Percentiles rank a stretch among this genome's conserved stretches.
Evolutionary conservation across 805 yeast species (phyloP).

Genomic region (Candida maesae): DNA sequence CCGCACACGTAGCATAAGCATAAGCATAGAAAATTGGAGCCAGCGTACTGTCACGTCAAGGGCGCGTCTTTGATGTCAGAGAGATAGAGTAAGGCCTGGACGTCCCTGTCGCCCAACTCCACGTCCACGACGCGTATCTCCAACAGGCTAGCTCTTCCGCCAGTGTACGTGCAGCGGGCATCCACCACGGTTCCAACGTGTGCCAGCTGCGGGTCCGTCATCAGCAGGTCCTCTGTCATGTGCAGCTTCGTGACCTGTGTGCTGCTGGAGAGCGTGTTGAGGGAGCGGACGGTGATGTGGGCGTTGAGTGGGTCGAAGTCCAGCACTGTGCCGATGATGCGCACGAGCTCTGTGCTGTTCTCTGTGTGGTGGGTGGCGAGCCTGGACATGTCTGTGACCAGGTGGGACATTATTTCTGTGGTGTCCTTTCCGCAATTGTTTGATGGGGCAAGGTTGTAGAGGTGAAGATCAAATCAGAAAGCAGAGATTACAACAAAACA

Average conservation of each 20-base stretch:
- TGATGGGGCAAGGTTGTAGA: too few relatives aligned
- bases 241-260: conserved; percentile 2
- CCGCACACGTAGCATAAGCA: too few relatives aligned
- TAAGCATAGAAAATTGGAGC: too few relatives aligned
- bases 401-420: conserved; percentile 15
- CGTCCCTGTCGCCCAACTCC: conserved; percentile 4
- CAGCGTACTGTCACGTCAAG: conserved; percentile 1
- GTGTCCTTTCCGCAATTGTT: too few relatives aligned
- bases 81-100: conserved; percentile 6
- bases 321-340: conserved; percentile 21
- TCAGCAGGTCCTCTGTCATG: conserved; percentile 13
- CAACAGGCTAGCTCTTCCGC: conserved; percentile 9
- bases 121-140: conserved; percentile 10
- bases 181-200: conserved; percentile 22
- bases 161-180: conserved; percentile 17
- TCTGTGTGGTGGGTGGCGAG: conserved; percentile 4
- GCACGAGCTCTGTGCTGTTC: conserved; percentile 17
- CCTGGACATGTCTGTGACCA: conserved; percentile 14
- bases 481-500: too few relatives aligned
- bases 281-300: conserved; percentile 15
- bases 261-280: conserved; percentile 12
- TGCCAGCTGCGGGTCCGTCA: conserved; percentile 16
- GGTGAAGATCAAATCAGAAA: too few relatives aligned
- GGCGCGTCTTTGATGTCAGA: conserved; percentile 10
- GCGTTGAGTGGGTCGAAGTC: conserved; percentile 18